These are phyloP conservation scores for Gnomoniopsis smithogilvyi DNA, from an alignment of 2,329 filamentous ascomycete species.

Conservation along the genomic window DNA sequence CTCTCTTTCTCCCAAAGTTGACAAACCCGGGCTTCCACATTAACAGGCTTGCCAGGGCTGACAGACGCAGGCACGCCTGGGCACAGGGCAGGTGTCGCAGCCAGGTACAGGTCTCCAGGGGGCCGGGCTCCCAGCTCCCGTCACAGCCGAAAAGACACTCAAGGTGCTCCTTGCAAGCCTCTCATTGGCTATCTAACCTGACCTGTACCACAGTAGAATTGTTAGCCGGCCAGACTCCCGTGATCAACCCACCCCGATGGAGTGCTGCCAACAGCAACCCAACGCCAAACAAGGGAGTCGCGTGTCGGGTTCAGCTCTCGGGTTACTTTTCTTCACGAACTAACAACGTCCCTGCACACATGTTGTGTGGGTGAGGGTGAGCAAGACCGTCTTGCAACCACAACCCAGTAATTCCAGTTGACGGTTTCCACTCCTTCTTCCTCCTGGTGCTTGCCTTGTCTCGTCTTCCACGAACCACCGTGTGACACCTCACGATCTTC, in stretches of 20 bases:
- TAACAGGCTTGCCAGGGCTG: too few species aligned
- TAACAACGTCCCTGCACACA: neutral
- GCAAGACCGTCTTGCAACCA: neutral
- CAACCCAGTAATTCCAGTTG: neutral
- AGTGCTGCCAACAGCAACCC: neutral
- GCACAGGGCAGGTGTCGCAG: neutral
- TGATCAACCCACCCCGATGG: neutral
- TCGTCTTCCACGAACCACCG: conserved; percentile 5
- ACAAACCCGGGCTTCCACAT: too few species aligned
- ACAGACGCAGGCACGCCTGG: too few species aligned
- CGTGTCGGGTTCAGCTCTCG: neutral
- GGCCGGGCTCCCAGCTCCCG: too few species aligned
- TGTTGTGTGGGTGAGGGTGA: neutral
- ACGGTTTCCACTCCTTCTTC: neutral
- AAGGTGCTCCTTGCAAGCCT: too few species aligned
- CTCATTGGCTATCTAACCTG: neutral
- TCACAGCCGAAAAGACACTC: neutral
- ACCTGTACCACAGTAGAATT: too few species aligned
- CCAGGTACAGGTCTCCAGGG: neutral
- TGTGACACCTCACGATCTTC: conserved; percentile 18
- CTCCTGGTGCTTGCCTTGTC: neutral
- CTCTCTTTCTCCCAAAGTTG: too few species aligned
- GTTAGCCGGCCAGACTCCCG: too few species aligned
- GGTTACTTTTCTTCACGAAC: neutral
- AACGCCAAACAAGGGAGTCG: neutral